Evolutionary conservation across 169 alveolate genomes (phyloP).

Genomic region (Eimeria necatrix): DNA sequence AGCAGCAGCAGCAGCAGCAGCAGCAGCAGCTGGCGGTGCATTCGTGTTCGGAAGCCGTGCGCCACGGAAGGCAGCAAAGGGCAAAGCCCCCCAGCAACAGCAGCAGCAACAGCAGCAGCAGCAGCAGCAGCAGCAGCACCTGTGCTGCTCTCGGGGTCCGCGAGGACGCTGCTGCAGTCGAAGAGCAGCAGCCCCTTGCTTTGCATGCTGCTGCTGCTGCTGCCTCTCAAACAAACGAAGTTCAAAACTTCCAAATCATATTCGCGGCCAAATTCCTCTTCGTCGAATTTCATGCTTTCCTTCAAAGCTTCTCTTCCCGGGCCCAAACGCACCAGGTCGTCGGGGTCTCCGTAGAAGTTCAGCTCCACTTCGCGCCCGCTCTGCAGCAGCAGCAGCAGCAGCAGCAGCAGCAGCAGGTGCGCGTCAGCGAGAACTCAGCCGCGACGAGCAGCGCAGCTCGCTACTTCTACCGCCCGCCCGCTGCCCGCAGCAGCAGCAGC

Average conservation of each 20-base stretch:
- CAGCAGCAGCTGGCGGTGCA: background rate
- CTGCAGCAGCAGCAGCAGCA: background rate
- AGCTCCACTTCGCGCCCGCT: conserved; percentile 83
- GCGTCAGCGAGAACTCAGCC: no score
- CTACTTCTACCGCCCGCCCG: no score
- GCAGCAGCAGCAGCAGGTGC: background rate
- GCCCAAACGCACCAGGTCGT: conserved; percentile 86
- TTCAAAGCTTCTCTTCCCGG: conserved; percentile 91
- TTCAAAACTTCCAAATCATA: conserved; percentile 92
- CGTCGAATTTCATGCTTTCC: conserved; percentile 95
- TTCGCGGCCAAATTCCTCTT: conserved; percentile 93
- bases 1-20: background rate
- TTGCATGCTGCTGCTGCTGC: conserved; percentile 95
- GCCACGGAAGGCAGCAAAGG: conserved; percentile 4
- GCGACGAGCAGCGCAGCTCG: no score
- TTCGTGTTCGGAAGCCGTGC: no score
- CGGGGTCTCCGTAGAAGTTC: conserved; percentile 89
- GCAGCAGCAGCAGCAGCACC: conserved; percentile 43
- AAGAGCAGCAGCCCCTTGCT: conserved; percentile 95
- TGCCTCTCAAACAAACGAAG: conserved; percentile 92
- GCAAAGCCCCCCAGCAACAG: background rate
- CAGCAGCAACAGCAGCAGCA: background rate
- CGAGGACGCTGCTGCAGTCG: conserved; percentile 91
- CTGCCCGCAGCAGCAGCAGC: no score
- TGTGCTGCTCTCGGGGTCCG: conserved; percentile 91